A percentile compares a stretch with the other conserved stretches of the same genome.
Evolutionary conservation across 2,329 filamentous ascomycete genomes (phyloP).

Genomic region (Colletotrichum cereale): DNA sequence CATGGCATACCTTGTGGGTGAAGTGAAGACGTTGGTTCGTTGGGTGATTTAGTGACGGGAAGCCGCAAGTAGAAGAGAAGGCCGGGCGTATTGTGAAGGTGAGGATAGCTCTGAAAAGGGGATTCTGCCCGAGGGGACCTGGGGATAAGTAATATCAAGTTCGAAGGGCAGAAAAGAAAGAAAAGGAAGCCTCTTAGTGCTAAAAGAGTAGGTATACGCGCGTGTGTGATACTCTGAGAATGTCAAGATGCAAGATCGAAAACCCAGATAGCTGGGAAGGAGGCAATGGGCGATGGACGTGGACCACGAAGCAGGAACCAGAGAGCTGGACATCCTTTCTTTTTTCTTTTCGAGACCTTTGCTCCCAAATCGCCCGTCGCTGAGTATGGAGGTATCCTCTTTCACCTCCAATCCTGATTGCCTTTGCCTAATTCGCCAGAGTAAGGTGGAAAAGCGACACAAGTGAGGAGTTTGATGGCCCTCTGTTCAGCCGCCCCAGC

Average conservation of each 20-base stretch:
- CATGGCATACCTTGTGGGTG: slow-evolving; percentile 5
- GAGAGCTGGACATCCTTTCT: not conserved
- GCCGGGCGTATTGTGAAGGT: not conserved
- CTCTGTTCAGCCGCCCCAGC: not conserved
- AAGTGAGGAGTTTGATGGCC: slow-evolving; percentile 3
- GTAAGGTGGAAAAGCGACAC: not conserved
- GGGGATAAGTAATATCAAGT: not conserved
- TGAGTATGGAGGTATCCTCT: not conserved
- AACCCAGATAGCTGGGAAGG: slow-evolving; percentile 3
- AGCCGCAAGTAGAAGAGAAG: no score
- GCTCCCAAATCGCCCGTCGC: not conserved
- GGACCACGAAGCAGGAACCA: slow-evolving; percentile 5
- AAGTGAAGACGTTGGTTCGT: not conserved
- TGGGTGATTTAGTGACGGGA: not conserved
- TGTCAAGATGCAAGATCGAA: not conserved
- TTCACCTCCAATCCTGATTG: not conserved
- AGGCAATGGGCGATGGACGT: not conserved
- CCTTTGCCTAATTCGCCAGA: not conserved
- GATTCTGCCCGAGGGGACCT: not conserved
- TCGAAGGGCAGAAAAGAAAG: not conserved
- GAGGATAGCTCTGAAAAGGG: not conserved
- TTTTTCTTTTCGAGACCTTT: slow-evolving; percentile 2
- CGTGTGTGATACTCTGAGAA: not conserved
- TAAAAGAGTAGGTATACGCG: not conserved
- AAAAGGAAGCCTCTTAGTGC: not conserved